Conservation (phyloP, 179 eudicot species). For the Beta lomatogona region DNA sequence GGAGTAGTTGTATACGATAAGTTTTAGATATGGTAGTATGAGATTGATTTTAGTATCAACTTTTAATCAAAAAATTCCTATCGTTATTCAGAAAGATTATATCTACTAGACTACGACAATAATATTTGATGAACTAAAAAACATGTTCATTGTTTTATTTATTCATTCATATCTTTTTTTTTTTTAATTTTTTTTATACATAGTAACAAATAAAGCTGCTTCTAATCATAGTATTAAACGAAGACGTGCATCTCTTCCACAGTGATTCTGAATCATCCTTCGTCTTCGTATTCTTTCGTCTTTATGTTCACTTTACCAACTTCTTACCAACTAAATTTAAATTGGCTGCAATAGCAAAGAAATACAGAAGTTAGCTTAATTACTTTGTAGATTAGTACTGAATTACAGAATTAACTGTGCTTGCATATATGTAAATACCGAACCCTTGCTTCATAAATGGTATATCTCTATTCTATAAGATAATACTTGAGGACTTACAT, state of each 20-base stretch:
- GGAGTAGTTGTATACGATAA: too few relatives aligned
- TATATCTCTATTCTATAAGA: too few relatives aligned
- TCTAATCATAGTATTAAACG: not conserved
- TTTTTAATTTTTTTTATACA: not conserved
- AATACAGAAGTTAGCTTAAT: not conserved
- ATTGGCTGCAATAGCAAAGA: constrained; percentile 10
- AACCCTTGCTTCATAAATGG: too few relatives aligned
- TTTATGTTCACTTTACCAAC: not conserved
- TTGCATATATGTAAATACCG: too few relatives aligned
- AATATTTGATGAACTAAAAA: not conserved
- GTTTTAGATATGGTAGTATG: too few relatives aligned
- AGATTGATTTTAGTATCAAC: too few relatives aligned
- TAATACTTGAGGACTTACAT: too few relatives aligned
- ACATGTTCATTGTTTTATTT: not conserved
- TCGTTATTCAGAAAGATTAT: not conserved
- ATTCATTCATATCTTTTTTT: not conserved
- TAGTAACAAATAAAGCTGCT: not conserved
- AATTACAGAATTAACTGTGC: too few relatives aligned
- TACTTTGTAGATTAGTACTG: not conserved
- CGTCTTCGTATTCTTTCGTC: not conserved
- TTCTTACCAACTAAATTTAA: not conserved
- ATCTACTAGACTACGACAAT: not conserved
- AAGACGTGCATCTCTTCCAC: not conserved
- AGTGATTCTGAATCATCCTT: not conserved
- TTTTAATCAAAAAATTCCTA: not conserved